Percentiles rank a stretch among this genome's conserved stretches.
phyloP scores from a whole-genome alignment of 495 filamentous ascomycete genomes.

The Trichoderma asperelloides region DNA sequence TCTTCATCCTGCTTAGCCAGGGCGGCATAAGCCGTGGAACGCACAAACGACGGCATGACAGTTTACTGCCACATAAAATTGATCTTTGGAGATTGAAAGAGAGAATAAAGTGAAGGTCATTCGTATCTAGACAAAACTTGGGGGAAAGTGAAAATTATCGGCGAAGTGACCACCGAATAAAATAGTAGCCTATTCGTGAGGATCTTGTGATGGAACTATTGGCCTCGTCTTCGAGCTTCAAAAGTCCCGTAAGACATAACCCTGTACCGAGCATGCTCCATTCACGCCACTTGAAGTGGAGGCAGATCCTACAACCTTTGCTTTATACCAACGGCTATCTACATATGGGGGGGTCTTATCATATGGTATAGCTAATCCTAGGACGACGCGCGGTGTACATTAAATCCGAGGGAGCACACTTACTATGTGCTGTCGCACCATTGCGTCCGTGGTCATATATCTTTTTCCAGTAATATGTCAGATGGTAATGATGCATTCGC shows the following conservation, averaged over 20 bases:
- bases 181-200: background rate
- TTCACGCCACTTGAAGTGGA: background rate
- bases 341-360: background rate
- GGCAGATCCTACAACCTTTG: background rate
- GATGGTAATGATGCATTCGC: no score
- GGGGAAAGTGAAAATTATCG: background rate
- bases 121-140: background rate
- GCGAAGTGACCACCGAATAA: background rate
- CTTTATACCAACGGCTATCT: background rate
- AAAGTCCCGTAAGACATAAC: background rate
- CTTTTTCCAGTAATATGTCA: no score
- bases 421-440: no score
- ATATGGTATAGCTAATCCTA: no score
- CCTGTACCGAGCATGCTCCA: background rate
- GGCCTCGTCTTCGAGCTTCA: background rate
- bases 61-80: background rate
- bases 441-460: no score
- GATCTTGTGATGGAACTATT: background rate
- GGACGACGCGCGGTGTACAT: no score
- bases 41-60: background rate
- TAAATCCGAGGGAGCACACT: no score
- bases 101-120: background rate
- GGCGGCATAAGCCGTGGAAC: background rate
- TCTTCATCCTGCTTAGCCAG: background rate
- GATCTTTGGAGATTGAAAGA: background rate